phyloP scores from a whole-genome alignment of 169 alveolate species.

The Plasmodium coatneyi region DNA sequence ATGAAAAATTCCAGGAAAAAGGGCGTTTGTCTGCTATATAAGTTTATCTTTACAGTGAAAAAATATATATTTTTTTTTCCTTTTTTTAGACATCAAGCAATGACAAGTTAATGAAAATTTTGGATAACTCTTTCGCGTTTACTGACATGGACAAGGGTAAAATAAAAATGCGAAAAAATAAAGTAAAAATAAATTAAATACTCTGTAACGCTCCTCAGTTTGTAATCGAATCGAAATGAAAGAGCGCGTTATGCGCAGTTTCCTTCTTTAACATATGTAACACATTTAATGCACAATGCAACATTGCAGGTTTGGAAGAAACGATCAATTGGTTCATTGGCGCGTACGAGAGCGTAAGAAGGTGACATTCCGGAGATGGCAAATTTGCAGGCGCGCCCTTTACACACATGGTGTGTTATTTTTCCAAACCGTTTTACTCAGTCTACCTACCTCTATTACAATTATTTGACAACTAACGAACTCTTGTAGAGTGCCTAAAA shows the following conservation, averaged over 20 bases:
- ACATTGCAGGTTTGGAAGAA: slow-evolving; percentile 52
- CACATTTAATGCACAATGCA: neutral
- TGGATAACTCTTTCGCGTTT: slow-evolving; percentile 47
- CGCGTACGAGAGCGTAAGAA: slow-evolving; percentile 39
- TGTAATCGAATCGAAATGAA: neutral
- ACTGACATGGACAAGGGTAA: slow-evolving; percentile 56
- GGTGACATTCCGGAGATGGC: neutral
- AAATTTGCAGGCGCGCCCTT: neutral
- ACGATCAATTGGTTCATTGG: slow-evolving; percentile 64
- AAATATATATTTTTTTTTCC: neutral
- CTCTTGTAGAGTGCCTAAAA: neutral
- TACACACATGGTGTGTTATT: neutral
- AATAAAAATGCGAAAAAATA: neutral
- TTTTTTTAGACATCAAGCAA: slow-evolving; percentile 62
- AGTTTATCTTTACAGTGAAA: neutral
- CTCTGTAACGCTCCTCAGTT: neutral
- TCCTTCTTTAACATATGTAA: neutral
- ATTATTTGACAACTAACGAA: neutral
- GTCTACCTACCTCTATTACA: neutral
- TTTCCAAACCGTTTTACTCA: neutral
- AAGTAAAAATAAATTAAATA: neutral
- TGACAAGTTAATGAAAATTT: slow-evolving; percentile 41
- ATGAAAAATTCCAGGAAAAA: neutral
- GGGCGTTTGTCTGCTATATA: neutral
- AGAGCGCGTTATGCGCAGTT: neutral